Conservation (phyloP, 1,284 basidiomycete species). For the Ganoderma lucidum region DNA sequence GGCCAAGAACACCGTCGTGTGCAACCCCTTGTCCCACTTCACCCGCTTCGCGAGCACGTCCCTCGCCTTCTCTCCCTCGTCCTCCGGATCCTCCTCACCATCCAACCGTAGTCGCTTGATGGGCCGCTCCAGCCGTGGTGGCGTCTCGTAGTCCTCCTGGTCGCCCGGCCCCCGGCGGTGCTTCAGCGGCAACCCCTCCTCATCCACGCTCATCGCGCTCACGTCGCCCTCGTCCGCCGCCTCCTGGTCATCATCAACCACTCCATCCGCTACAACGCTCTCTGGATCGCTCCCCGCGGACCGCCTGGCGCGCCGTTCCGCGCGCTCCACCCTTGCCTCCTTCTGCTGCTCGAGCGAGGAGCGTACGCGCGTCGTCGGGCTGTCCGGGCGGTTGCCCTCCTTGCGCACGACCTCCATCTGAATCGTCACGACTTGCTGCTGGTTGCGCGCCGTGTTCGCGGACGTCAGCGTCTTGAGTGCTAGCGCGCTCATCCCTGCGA, state of each 20-base stretch:
- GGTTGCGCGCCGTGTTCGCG: slow-evolving; percentile 75
- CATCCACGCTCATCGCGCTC: slow-evolving; percentile 39
- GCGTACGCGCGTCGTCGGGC: slow-evolving; percentile 78
- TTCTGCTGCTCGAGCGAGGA: slow-evolving; percentile 76
- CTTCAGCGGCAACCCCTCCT: slow-evolving; percentile 39
- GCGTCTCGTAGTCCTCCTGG: slow-evolving; percentile 83
- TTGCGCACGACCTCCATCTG: slow-evolving; percentile 75
- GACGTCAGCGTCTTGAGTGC: slow-evolving; percentile 74
- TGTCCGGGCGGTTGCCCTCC: slow-evolving; percentile 78
- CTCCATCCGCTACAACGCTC: background rate
- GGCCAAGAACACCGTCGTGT: slow-evolving; percentile 65
- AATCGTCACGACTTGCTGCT: slow-evolving; percentile 65
- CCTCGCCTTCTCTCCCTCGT: slow-evolving; percentile 67
- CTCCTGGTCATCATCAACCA: slow-evolving; percentile 19
- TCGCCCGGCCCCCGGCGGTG: slow-evolving; percentile 79
- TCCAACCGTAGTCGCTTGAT: slow-evolving; percentile 47
- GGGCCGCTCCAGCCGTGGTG: slow-evolving; percentile 51
- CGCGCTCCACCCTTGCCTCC: slow-evolving; percentile 75
- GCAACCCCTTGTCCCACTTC: slow-evolving; percentile 82
- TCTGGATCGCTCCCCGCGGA: slow-evolving; percentile 48
- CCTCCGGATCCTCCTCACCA: slow-evolving; percentile 40
- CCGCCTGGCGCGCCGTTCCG: slow-evolving; percentile 64
- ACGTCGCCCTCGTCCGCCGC: slow-evolving; percentile 33
- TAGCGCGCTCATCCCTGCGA: slow-evolving; percentile 69
- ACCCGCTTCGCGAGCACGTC: slow-evolving; percentile 73